Conservation (phyloP, 768 basidiomycete genomes). For the Chalciporus piperatus region DNA sequence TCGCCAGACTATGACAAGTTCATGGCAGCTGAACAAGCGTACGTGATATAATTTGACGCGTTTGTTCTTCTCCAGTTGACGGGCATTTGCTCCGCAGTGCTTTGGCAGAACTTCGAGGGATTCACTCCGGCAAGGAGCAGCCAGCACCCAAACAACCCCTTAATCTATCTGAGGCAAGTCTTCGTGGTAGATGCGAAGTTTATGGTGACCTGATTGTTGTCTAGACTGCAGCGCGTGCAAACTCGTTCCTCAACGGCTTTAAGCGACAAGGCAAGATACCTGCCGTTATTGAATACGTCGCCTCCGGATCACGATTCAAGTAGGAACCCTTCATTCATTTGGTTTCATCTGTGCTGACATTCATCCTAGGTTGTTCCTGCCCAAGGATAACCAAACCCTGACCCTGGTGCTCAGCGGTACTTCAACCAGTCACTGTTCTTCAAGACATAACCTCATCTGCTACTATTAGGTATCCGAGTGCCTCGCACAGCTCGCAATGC, state of each 20-base stretch:
- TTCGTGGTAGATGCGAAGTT: too few relatives aligned
- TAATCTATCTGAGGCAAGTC: constrained; percentile 85
- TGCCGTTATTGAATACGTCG: constrained; percentile 90
- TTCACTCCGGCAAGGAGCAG: constrained; percentile 91
- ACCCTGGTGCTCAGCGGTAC: constrained; percentile 88
- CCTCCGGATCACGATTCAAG: constrained; percentile 96
- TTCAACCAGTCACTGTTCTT: not conserved
- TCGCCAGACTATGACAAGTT: constrained; percentile 96
- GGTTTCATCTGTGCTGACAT: not conserved
- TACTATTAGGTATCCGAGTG: constrained; percentile 77
- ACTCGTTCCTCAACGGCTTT: constrained; percentile 86
- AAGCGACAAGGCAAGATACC: constrained; percentile 83
- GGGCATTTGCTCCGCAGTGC: constrained; percentile 50
- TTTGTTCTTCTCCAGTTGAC: not conserved
- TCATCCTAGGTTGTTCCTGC: constrained; percentile 65
- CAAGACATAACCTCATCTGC: constrained; percentile 5
- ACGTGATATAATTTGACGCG: constrained; percentile 30
- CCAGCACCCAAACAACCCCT: constrained; percentile 75
- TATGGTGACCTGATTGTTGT: not conserved
- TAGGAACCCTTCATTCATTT: constrained; percentile 29
- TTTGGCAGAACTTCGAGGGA: constrained; percentile 69
- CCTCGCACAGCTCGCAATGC: constrained; percentile 80
- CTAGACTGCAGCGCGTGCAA: constrained; percentile 72
- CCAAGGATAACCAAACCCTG: constrained; percentile 89
- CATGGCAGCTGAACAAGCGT: constrained; percentile 92